phyloP scores from a whole-genome alignment of 495 filamentous ascomycete species.

The Neurospora hispaniola region DNA sequence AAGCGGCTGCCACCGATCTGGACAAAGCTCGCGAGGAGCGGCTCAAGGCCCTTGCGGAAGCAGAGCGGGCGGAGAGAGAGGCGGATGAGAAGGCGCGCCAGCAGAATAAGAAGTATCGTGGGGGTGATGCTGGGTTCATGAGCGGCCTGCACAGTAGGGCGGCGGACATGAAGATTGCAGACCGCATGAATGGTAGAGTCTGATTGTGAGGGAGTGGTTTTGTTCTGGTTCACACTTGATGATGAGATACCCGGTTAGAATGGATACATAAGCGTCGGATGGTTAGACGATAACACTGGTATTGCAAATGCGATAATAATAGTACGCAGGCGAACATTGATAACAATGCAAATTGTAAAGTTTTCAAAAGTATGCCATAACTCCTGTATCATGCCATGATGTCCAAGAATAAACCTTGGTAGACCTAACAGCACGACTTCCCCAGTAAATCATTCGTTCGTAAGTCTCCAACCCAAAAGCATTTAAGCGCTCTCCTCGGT shows the following conservation, averaged over 20 bases:
- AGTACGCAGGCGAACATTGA: neutral
- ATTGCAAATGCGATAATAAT: neutral
- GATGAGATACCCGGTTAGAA: neutral
- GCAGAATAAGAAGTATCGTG: conserved; percentile 42
- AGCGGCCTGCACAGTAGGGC: conserved; percentile 48
- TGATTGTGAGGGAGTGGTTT: neutral
- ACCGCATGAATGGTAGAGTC: conserved; percentile 7
- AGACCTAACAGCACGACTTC: neutral
- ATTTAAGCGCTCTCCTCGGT: neutral
- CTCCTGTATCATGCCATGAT: neutral
- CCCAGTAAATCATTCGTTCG: neutral
- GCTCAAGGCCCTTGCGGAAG: conserved; percentile 53
- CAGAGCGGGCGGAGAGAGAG: conserved; percentile 53
- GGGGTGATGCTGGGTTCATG: conserved; percentile 53
- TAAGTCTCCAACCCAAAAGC: neutral
- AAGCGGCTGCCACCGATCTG: conserved; percentile 67
- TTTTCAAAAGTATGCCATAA: neutral
- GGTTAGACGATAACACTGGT: neutral
- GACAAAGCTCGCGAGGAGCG: conserved; percentile 64
- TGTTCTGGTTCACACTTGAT: neutral
- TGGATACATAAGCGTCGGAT: neutral
- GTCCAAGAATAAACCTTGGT: neutral
- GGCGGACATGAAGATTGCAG: conserved; percentile 43
- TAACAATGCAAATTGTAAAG: neutral
- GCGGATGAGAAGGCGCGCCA: conserved; percentile 51